A percentile compares a stretch with the other conserved stretches of the same genome.
Evolutionary conservation across 164 flowering plant genomes (phyloP).

Genomic region (Platanus orientalis): DNA sequence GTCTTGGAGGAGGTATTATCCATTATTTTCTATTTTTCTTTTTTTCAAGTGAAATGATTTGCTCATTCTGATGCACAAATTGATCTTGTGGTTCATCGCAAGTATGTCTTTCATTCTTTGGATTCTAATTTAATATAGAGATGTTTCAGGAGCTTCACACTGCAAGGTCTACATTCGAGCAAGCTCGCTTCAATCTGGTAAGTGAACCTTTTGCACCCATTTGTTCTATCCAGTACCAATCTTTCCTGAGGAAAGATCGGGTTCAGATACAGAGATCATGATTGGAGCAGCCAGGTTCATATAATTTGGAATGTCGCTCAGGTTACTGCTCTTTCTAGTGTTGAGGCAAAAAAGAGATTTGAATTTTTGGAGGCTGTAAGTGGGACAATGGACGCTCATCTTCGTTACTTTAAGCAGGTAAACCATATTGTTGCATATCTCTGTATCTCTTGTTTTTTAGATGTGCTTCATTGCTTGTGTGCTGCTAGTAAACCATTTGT

Average conservation of each 20-base stretch:
- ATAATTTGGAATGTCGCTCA: constrained; percentile 13
- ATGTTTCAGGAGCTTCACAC: constrained; percentile 84
- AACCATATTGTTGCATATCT: neutral
- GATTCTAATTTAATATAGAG: constrained; percentile 42
- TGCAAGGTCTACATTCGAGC: constrained; percentile 88
- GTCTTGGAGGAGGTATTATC: constrained; percentile 56
- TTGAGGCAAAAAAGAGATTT: constrained; percentile 93
- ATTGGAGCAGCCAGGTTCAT: neutral
- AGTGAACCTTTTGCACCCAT: constrained; percentile 8
- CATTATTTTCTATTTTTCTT: constrained; percentile 9
- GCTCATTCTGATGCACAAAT: constrained; percentile 5
- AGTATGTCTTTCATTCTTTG: constrained; percentile 16
- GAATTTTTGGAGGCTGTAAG: constrained; percentile 97
- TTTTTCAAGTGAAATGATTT: neutral
- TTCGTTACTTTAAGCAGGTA: constrained; percentile 95
- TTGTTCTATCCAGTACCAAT: neutral
- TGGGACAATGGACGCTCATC: constrained; percentile 97
- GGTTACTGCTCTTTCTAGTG: constrained; percentile 86
- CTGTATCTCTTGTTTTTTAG: neutral
- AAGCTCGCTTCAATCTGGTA: constrained; percentile 95
- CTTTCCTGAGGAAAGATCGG: constrained; percentile 3
- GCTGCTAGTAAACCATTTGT: constrained; percentile 9
- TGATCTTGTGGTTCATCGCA: constrained; percentile 13
- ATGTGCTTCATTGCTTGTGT: neutral
- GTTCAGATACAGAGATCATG: neutral